Evolutionary conservation across 2,329 filamentous ascomycete species (phyloP).

Genomic region (Penicillium hordei): DNA sequence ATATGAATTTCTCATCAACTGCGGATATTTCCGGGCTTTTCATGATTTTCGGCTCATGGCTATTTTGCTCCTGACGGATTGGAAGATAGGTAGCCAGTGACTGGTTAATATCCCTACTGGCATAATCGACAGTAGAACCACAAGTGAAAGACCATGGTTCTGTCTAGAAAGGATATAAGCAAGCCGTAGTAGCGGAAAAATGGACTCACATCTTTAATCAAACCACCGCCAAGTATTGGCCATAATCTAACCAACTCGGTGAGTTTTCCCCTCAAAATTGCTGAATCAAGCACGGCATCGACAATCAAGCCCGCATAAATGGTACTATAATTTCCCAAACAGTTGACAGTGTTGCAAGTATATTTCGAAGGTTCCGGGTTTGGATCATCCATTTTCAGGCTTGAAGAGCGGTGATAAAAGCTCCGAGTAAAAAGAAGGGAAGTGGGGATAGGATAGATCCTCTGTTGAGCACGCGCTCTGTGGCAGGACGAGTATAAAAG

Average conservation of each 20-base stretch:
- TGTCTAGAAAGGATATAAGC: not conserved
- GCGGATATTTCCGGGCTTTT: not conserved
- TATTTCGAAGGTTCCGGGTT: constrained; percentile 14
- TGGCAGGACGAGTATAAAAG: too few relatives aligned
- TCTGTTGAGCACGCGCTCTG: too few relatives aligned
- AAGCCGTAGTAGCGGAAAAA: not conserved
- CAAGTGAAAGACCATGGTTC: constrained; percentile 1
- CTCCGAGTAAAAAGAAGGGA: not conserved
- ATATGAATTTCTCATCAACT: not conserved
- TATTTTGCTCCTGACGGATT: not conserved
- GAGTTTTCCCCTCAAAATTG: not conserved
- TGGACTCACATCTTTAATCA: not conserved
- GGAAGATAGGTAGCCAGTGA: not conserved
- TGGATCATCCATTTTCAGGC: constrained; percentile 20
- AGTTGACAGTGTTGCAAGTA: not conserved
- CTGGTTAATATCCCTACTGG: not conserved
- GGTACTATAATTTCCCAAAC: not conserved
- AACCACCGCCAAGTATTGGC: not conserved
- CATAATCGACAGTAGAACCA: not conserved
- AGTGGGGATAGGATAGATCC: too few relatives aligned
- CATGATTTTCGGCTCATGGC: not conserved
- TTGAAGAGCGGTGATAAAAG: not conserved
- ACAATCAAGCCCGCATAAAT: not conserved
- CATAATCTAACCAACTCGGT: not conserved
- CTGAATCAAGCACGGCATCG: not conserved